A percentile compares a stretch with the other conserved stretches of the same genome.
These are phyloP conservation scores for Luvunga scandens DNA, from an alignment of 345 rosid genomes.

Conservation along the genomic window DNA sequence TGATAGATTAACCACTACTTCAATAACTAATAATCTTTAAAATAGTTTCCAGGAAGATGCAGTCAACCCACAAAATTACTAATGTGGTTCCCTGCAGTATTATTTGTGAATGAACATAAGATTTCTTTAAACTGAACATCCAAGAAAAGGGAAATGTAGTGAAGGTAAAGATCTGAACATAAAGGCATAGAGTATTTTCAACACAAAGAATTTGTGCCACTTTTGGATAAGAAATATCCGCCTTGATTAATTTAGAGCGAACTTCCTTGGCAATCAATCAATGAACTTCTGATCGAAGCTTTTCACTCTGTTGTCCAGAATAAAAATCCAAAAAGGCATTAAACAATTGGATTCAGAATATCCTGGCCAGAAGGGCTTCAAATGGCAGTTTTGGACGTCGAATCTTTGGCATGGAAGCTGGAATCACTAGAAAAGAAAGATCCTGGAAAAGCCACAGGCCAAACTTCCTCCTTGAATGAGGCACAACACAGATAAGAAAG, in stretches of 20 bases:
- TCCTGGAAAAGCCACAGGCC: too few relatives aligned
- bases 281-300: neutral
- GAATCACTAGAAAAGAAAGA: too few relatives aligned
- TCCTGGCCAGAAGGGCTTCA: too few relatives aligned
- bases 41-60: neutral
- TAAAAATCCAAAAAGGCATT: too few relatives aligned
- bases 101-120: neutral
- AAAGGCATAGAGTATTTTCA: neutral
- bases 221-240: neutral
- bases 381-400: too few relatives aligned
- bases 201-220: neutral
- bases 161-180: neutral
- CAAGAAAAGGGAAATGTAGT: neutral
- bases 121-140: neutral
- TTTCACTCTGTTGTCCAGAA: too few relatives aligned
- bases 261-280: neutral
- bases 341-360: too few relatives aligned
- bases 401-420: too few relatives aligned
- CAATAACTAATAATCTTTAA: neutral
- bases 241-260: neutral
- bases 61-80: neutral
- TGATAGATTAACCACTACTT: neutral
- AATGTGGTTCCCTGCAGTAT: neutral
- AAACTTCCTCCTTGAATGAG: too few relatives aligned
- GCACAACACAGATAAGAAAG: too few relatives aligned